phyloP scores from a whole-genome alignment of 2,329 filamentous ascomycete species.

The Neonectria magnoliae region DNA sequence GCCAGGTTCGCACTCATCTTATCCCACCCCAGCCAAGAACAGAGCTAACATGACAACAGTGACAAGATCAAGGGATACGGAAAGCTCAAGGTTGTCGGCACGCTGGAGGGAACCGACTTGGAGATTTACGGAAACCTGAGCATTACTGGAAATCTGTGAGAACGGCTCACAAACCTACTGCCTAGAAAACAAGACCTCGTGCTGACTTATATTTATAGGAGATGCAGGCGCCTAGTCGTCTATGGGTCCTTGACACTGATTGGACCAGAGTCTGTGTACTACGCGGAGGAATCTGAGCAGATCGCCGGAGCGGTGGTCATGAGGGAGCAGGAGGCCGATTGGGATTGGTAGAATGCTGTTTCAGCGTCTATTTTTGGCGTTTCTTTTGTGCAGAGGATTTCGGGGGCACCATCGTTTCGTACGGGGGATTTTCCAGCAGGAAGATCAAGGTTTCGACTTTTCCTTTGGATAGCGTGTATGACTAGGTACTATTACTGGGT shows the following conservation, averaged over 20 bases:
- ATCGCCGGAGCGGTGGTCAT: conserved; percentile 56
- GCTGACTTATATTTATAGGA: conserved; percentile 39
- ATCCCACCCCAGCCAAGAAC: conserved; percentile 3
- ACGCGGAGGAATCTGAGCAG: conserved; percentile 54
- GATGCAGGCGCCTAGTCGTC: conserved; percentile 55
- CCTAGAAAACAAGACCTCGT: neutral
- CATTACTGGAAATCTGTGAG: conserved; percentile 57
- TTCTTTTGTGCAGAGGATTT: neutral
- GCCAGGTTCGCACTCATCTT: conserved; percentile 46
- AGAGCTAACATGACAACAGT: conserved; percentile 39
- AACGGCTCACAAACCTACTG: conserved; percentile 17
- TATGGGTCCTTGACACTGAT: conserved; percentile 60
- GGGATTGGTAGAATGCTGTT: conserved; percentile 45
- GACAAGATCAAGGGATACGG: conserved; percentile 59
- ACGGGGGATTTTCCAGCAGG: neutral
- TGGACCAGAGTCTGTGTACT: conserved; percentile 55
- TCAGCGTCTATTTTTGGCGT: neutral
- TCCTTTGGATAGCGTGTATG: neutral
- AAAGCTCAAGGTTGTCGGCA: conserved; percentile 56
- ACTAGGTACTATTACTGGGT: neutral
- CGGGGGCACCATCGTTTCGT: neutral
- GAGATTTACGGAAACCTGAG: conserved; percentile 60
- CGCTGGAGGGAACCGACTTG: conserved; percentile 53
- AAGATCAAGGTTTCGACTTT: neutral
- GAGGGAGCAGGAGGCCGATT: conserved; percentile 53